phyloP scores from a whole-genome alignment of 2,329 filamentous ascomycete species.

The Magnaporthiopsis poae region DNA sequence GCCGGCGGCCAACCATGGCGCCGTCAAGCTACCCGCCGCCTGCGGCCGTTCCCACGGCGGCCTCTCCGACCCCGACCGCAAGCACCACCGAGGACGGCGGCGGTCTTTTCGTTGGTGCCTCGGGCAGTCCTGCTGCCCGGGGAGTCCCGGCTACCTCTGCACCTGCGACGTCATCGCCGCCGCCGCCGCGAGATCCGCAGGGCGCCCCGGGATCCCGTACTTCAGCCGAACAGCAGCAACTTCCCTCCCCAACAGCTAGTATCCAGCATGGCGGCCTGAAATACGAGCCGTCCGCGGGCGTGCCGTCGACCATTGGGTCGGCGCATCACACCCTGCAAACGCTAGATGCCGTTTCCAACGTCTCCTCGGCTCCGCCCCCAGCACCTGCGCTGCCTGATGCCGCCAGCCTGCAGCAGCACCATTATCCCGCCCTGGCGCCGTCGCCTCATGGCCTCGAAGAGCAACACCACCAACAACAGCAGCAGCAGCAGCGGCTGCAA shows the following conservation, averaged over 20 bases:
- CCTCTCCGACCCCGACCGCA: background rate
- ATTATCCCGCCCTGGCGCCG: conserved; percentile 3
- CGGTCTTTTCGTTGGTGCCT: background rate
- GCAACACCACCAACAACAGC: background rate
- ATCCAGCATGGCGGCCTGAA: background rate
- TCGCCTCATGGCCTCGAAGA: conserved; percentile 1
- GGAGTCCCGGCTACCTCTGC: background rate
- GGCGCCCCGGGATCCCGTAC: no score
- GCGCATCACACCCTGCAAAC: conserved; percentile 2
- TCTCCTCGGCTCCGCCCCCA: background rate
- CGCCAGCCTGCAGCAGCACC: background rate
- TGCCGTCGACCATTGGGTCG: conserved; percentile 5
- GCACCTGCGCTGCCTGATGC: background rate
- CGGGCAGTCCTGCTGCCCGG: background rate
- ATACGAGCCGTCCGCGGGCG: conserved; percentile 2
- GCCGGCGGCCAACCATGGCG: conserved; percentile 3
- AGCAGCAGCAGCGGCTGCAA: background rate
- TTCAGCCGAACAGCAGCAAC: background rate
- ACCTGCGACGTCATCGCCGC: background rate
- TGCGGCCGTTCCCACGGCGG: background rate
- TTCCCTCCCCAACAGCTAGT: background rate
- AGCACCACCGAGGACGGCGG: background rate
- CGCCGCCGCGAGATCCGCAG: background rate
- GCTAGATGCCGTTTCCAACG: background rate
- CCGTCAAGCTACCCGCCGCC: background rate